Evolutionary conservation across 257 asterid species (phyloP), one percentile per base, ranked within the genome.

Genomic region (Solanum peruvianum): DNA sequence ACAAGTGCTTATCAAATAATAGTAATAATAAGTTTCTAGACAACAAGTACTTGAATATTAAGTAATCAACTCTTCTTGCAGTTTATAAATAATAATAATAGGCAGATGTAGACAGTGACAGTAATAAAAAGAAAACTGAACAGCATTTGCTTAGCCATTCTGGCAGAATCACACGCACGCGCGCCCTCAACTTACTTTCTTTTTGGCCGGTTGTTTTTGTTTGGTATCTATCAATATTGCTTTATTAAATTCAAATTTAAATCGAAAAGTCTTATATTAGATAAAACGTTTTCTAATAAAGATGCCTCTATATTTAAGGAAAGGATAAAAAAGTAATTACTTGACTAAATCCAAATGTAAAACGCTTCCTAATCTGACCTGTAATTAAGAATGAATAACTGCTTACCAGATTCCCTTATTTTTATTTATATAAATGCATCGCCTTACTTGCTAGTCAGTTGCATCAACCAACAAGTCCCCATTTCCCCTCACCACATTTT

Each of bases 101-200:
- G 49, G 25, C 62, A 47, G 83, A 27, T 69, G 64, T 86, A 29
- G 82, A 85, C 71, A 56, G 29, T 44, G 66, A 71, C 89, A 78
- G 37, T 72, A 70, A 91, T 66, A 70, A 91, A 70, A 91, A 87
- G 85, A 72, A 80, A 89, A 78, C 72, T 45, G 60, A 72, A 70
- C 86, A 71, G 87, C 87, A 86, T 82, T 88, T 86, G 77, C 89
- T 45, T 72, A 62, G 87, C 91, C 91, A 83, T 88, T 89, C 93
- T 89, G 87, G 70, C 88, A 82, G 87, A 86, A 86, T 60, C 89
- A 84, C 82, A 88, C 92, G 90, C 93, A 88, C 93, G 93, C 93
- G 90, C 83, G 86, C 49, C 11, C 33, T 11, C 52, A 44, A 44
- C 44, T 56, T 42, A n/a, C 33, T 25, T n/a, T 7, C 3, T 2